Evolutionary conservation across 345 rosid genomes (phyloP).

Genomic region (Acer saccharum): DNA sequence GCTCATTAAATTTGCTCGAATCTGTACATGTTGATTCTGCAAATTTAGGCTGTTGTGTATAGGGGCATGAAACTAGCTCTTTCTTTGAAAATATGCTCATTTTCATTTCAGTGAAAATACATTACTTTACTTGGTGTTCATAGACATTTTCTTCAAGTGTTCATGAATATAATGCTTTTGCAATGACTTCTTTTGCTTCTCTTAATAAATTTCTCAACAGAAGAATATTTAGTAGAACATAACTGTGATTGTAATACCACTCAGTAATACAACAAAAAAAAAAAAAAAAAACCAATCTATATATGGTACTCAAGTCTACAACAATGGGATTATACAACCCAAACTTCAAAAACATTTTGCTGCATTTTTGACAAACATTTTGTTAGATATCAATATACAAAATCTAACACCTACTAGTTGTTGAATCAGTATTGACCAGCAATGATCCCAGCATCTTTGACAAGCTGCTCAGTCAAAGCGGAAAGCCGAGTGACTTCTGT

Average conservation of each 20-base stretch:
- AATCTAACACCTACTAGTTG: slow-evolving; percentile 15
- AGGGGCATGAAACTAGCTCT: neutral
- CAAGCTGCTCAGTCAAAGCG: slow-evolving; percentile 62
- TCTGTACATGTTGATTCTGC: neutral
- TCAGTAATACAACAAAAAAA: neutral
- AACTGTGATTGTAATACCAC: neutral
- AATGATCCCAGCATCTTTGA: slow-evolving; percentile 64
- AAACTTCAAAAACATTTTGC: neutral
- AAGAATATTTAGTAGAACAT: neutral
- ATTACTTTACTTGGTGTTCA: no score
- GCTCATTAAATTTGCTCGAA: slow-evolving; percentile 1
- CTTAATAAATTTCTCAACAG: neutral
- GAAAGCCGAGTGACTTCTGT: slow-evolving; percentile 57
- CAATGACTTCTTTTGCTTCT: neutral
- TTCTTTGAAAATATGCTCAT: slow-evolving; percentile 10
- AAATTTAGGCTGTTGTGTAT: neutral
- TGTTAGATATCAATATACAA: slow-evolving; percentile 20
- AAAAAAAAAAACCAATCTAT: no score
- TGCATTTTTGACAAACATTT: neutral
- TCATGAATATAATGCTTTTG: neutral
- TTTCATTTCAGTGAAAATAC: no score
- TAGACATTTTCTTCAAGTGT: neutral
- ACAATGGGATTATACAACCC: slow-evolving; percentile 5
- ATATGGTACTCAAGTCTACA: neutral
- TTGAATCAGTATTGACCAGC: slow-evolving; percentile 14